Percentiles rank a stretch among this genome's conserved stretches.
Conservation (phyloP, 1,284 basidiomycete genomes). For the Puccinia brachypodii region DNA sequence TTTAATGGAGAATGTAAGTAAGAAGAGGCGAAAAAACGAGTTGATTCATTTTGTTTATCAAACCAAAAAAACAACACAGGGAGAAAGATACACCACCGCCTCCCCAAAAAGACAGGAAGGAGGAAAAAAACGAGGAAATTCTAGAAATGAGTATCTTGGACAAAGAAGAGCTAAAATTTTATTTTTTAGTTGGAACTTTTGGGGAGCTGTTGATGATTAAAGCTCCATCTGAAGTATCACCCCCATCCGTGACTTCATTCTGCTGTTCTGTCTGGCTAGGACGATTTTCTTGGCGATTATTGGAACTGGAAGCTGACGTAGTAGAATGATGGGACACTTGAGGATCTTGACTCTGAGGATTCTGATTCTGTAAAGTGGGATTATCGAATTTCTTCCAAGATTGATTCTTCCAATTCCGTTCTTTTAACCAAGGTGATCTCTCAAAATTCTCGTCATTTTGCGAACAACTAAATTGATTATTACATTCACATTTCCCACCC, state of each 20-base stretch:
- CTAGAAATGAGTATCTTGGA: neutral
- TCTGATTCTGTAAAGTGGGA: neutral
- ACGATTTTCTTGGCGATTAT: neutral
- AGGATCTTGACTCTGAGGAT: neutral
- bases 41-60: no score
- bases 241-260: slow-evolving; percentile 36
- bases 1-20: no score
- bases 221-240: slow-evolving; percentile 31
- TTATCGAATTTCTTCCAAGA: slow-evolving; percentile 30
- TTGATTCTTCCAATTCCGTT: slow-evolving; percentile 27
- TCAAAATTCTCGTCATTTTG: slow-evolving; percentile 35
- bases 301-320: neutral
- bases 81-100: no score
- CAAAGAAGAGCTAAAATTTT: neutral
- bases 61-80: no score
- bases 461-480: slow-evolving; percentile 16
- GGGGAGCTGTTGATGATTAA: slow-evolving; percentile 41
- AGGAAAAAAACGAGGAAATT: no score
- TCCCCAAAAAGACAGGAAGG: no score
- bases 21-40: no score
- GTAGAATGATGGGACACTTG: neutral
- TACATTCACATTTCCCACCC: slow-evolving; percentile 40
- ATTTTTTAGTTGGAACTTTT: neutral
- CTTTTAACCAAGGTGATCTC: slow-evolving; percentile 42
- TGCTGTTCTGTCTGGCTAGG: neutral